Conservation (phyloP, 257 asterid species). For the Solanum virginianum region DNA sequence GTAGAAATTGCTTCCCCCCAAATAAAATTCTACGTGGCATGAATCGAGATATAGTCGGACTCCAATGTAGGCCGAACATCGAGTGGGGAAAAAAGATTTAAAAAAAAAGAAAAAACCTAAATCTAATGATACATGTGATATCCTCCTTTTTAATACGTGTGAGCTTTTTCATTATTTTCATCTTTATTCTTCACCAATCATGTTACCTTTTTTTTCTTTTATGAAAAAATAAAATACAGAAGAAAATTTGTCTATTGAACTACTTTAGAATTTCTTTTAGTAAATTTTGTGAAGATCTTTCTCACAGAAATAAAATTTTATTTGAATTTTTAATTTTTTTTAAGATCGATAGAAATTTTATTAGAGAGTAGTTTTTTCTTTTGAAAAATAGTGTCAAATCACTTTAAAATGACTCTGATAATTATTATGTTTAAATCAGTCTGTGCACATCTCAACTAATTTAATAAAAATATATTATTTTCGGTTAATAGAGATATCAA, state of each 20-base stretch:
- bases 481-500: neutral
- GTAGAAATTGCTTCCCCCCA: no score
- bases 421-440: rapidly evolving
- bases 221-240: neutral
- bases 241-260: neutral
- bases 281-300: neutral
- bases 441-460: neutral
- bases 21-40: no score
- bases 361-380: neutral
- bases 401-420: neutral
- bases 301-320: neutral
- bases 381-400: neutral
- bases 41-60: no score
- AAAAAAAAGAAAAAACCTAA: neutral
- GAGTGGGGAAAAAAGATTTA: no score
- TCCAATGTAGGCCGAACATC: rapidly evolving
- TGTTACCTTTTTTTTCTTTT: neutral
- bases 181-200: neutral
- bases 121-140: neutral
- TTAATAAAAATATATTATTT: neutral
- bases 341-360: no score
- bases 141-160: neutral
- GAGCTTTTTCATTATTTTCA: neutral
- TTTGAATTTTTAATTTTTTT: no score
- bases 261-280: neutral